These are phyloP conservation scores for Laguncularia racemosa DNA, from an alignment of 345 rosid genomes.

Conservation along the genomic window DNA sequence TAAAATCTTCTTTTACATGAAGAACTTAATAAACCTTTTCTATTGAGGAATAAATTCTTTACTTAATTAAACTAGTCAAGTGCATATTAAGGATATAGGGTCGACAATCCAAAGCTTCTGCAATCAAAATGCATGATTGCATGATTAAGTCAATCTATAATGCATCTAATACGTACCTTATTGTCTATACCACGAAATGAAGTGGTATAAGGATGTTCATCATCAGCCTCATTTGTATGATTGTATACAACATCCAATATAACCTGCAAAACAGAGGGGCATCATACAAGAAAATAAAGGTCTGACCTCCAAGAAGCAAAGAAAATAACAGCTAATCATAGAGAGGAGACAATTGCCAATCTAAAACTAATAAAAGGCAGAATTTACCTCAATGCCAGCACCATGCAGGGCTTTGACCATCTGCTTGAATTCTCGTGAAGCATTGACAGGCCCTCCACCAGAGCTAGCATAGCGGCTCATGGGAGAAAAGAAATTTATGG, in stretches of 20 bases:
- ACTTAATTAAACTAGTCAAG: no score
- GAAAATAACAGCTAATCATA: not conserved
- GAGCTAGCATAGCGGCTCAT: conserved; percentile 91
- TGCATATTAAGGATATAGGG: no score
- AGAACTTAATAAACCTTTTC: no score
- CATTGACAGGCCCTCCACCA: conserved; percentile 75
- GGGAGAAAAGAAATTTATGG: conserved; percentile 93
- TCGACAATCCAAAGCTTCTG: not conserved
- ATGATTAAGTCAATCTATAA: not conserved
- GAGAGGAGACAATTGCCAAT: not conserved
- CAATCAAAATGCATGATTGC: not conserved
- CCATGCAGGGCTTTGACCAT: conserved; percentile 92
- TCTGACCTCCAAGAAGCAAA: conserved; percentile 10
- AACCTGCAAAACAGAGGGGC: conserved; percentile 41
- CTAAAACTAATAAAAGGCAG: conserved; percentile 2
- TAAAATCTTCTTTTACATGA: no score
- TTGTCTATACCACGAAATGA: conserved; percentile 97
- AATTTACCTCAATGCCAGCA: conserved; percentile 84
- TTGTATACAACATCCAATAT: conserved; percentile 95
- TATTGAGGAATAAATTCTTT: no score
- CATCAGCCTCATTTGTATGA: conserved; percentile 95
- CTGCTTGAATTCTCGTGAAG: conserved; percentile 79
- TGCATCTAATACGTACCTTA: conserved; percentile 33
- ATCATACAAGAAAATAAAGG: conserved; percentile 3
- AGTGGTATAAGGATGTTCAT: conserved; percentile 67